Conservation (phyloP, 2,329 filamentous ascomycete species). For the Hansfordia pulvinata region DNA sequence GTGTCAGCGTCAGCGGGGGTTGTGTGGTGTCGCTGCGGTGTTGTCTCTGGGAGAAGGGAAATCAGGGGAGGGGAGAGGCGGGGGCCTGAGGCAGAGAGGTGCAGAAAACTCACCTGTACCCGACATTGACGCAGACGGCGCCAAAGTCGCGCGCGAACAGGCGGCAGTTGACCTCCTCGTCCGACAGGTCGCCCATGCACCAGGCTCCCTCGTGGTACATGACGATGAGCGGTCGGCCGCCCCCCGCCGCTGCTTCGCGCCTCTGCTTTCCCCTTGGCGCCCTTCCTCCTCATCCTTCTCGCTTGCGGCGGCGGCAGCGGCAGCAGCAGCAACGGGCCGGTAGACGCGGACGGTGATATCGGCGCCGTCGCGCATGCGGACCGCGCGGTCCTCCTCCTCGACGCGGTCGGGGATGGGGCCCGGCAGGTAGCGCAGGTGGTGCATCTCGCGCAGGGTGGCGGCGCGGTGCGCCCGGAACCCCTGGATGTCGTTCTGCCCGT, state of each 20-base stretch:
- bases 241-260: neutral
- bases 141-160: conserved; percentile 17
- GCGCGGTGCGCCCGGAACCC: conserved; percentile 10
- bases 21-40: too few relatives aligned
- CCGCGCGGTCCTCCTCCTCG: conserved; percentile 15
- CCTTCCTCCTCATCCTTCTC: conserved; percentile 1
- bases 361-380: conserved; percentile 18
- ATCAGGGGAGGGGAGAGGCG: too few relatives aligned
- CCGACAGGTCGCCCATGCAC: conserved; percentile 17
- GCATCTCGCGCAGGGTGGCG: conserved; percentile 12
- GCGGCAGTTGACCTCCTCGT: conserved; percentile 17
- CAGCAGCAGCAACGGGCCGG: too few relatives aligned
- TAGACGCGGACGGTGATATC: conserved; percentile 18
- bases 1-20: neutral
- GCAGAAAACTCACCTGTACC: conserved; percentile 18
- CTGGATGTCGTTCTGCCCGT: conserved; percentile 7
- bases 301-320: too few relatives aligned
- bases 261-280: neutral
- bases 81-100: neutral
- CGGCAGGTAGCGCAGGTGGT: conserved; percentile 13
- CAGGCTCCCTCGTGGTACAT: conserved; percentile 21
- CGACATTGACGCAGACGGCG: conserved; percentile 25
- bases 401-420: conserved; percentile 12
- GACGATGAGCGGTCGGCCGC: conserved; percentile 16
- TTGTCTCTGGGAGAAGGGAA: too few relatives aligned